Conservation (phyloP, 2,329 filamentous ascomycete species). For the Orbilia blumenaviensis region DNA sequence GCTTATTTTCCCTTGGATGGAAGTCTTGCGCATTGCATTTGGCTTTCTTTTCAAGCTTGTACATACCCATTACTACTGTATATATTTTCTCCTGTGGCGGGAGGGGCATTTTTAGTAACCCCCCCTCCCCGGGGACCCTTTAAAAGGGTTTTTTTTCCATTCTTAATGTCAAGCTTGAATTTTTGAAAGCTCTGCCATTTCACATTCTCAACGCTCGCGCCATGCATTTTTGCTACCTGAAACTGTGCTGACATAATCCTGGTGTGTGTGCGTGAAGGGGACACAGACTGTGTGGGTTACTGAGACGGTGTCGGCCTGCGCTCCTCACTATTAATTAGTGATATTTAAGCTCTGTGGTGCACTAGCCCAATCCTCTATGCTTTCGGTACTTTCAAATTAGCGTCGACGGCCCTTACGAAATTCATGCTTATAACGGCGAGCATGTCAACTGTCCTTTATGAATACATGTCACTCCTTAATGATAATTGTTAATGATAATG, state of each 20-base stretch:
- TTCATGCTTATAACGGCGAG: no score
- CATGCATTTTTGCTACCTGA: no score
- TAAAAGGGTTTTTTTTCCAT: neutral
- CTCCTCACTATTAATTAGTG: neutral
- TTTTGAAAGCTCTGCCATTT: neutral
- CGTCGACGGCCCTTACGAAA: neutral
- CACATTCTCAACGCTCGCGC: no score
- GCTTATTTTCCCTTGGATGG: neutral
- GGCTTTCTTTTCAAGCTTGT: neutral
- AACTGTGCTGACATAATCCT: constrained; percentile 5
- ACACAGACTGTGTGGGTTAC: constrained; percentile 32
- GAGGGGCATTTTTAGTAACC: no score
- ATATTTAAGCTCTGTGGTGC: no score
- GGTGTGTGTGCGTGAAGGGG: neutral
- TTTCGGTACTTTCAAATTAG: no score
- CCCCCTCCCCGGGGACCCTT: neutral
- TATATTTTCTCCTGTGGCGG: neutral
- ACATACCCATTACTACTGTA: neutral
- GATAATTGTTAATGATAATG: neutral
- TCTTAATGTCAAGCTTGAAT: neutral
- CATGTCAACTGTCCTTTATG: neutral
- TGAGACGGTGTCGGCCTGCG: constrained; percentile 8
- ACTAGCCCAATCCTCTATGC: no score
- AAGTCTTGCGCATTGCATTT: neutral
- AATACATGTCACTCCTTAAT: neutral